Conservation (phyloP, 768 basidiomycete species). For the Boletus fagicola region DNA sequence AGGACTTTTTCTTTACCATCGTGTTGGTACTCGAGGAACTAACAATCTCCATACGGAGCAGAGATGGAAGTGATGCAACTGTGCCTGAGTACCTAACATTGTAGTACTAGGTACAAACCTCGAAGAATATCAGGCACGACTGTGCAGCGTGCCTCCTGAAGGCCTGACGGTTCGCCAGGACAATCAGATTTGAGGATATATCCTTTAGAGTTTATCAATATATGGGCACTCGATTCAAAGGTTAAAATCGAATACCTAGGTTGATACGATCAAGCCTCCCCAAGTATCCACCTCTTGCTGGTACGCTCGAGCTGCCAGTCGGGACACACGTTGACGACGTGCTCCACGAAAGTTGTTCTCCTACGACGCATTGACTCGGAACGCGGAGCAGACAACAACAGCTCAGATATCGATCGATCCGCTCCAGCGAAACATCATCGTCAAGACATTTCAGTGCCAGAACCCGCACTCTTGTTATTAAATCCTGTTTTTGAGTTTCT, state of each 20-base stretch:
- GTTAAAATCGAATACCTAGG: not conserved
- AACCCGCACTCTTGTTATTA: not conserved
- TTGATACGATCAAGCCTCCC: not conserved
- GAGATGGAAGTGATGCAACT: not conserved
- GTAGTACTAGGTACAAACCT: not conserved
- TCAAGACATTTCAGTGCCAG: not conserved
- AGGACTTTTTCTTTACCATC: not conserved
- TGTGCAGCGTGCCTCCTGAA: not conserved
- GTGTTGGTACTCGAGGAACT: not conserved
- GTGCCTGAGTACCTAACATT: not conserved
- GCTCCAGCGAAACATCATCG: conserved; percentile 7
- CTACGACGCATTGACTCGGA: not conserved
- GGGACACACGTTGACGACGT: not conserved
- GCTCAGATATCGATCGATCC: conserved; percentile 15
- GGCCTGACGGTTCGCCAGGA: not conserved
- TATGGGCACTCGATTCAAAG: not conserved
- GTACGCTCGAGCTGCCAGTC: not conserved
- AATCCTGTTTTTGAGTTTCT: conserved; percentile 6
- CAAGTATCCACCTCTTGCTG: not conserved
- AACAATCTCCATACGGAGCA: not conserved
- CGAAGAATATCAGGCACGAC: not conserved
- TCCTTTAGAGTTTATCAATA: not conserved
- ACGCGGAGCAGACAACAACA: not conserved
- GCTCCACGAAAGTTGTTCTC: not conserved
- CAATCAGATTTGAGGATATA: not conserved